phyloP scores from a whole-genome alignment of 202 grass and related monocot species.

The Panicum virgatum region DNA sequence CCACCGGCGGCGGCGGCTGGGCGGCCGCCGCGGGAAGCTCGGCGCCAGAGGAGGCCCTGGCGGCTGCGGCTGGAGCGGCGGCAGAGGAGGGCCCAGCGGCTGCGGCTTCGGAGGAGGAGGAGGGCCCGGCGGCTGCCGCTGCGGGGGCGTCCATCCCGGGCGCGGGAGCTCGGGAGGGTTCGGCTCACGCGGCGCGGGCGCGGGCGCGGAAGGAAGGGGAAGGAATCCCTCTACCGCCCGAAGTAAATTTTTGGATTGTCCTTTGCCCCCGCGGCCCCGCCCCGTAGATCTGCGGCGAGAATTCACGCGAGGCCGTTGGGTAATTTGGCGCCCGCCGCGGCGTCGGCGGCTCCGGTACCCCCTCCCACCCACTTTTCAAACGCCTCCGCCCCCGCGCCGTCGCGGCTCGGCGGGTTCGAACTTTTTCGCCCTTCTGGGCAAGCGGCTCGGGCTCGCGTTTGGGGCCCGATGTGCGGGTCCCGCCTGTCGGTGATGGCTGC shows the following conservation, averaged over 20 bases:
- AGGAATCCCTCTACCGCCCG: neutral
- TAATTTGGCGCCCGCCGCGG: conserved; percentile 31
- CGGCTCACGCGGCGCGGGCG: neutral
- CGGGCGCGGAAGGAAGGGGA: neutral
- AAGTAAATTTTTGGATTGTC: neutral
- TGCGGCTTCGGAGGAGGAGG: neutral
- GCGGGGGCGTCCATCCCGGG: conserved; percentile 17
- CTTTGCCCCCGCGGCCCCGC: neutral
- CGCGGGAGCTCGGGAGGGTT: neutral
- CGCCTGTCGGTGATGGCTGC: neutral
- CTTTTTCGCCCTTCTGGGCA: neutral
- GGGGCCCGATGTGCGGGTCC: neutral
- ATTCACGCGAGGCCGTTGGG: conserved; percentile 48
- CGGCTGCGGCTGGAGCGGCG: neutral
- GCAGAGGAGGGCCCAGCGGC: neutral
- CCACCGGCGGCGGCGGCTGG: neutral
- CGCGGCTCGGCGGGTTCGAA: conserved; percentile 26
- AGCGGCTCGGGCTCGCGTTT: neutral
- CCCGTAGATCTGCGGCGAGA: conserved; percentile 27
- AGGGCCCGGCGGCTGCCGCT: neutral
- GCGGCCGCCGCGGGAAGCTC: neutral
- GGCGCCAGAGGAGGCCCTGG: neutral
- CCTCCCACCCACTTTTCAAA: conserved; percentile 32
- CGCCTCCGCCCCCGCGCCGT: conserved; percentile 3
- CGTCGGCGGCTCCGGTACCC: neutral